A percentile compares a stretch with the other conserved stretches of the same genome.
These are phyloP conservation scores for Penicillium italicum DNA, from an alignment of 2,329 filamentous ascomycete genomes.

Conservation along the genomic window DNA sequence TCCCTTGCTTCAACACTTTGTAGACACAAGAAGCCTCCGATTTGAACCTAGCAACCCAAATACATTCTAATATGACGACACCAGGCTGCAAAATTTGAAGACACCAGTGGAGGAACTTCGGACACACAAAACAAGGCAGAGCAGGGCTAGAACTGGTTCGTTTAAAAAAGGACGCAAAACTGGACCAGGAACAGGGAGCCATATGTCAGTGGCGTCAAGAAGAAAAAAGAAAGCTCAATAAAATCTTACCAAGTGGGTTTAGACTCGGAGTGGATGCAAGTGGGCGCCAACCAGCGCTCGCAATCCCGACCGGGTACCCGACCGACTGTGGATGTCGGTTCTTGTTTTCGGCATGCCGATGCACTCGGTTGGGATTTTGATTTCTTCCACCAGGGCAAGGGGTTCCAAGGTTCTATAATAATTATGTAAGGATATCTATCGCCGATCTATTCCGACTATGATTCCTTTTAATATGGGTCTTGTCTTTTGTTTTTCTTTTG, in stretches of 20 bases:
- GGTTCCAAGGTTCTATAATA: neutral
- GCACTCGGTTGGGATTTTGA: neutral
- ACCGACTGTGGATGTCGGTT: neutral
- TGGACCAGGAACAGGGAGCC: neutral
- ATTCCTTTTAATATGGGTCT: neutral
- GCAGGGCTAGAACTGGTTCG: neutral
- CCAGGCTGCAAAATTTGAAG: neutral
- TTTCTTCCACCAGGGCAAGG: neutral
- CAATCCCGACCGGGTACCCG: neutral
- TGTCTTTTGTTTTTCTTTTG: neutral
- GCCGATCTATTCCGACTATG: neutral
- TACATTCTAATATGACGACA: neutral
- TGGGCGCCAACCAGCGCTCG: neutral
- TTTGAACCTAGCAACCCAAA: neutral
- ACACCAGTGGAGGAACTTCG: neutral
- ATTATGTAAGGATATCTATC: neutral
- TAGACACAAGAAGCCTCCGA: neutral
- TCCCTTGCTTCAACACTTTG: neutral
- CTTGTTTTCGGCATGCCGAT: constrained; percentile 1
- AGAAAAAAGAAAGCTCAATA: neutral
- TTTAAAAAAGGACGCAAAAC: neutral
- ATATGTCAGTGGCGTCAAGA: neutral
- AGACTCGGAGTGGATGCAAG: neutral
- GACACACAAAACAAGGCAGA: neutral
- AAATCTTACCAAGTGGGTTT: neutral